A percentile compares a stretch with the other conserved stretches of the same genome.
Conservation (phyloP, 441 rosid genomes). For the Omphalea diandra region DNA sequence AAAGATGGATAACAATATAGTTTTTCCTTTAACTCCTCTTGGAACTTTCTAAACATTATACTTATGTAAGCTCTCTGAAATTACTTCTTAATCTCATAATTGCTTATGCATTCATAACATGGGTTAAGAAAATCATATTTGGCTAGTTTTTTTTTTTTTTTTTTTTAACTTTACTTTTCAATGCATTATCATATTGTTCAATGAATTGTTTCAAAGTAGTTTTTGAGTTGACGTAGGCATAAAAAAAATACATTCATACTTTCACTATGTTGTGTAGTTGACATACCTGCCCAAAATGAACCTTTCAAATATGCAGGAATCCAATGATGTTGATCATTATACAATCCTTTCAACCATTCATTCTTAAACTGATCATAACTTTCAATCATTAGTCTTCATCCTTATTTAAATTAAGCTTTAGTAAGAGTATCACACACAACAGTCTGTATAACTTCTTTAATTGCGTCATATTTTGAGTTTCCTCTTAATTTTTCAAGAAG, state of each 20-base stretch:
- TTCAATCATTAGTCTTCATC: not conserved
- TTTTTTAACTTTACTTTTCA: not conserved
- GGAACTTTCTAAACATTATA: not conserved
- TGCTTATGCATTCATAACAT: not conserved
- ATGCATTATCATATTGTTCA: not conserved
- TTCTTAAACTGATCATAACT: not conserved
- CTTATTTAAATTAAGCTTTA: not conserved
- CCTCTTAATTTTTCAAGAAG: not conserved
- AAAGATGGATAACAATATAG: not conserved
- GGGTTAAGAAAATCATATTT: not conserved
- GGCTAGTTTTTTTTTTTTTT: not conserved
- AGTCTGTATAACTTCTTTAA: too few species aligned
- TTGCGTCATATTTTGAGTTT: not conserved
- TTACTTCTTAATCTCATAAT: not conserved
- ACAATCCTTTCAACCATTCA: not conserved
- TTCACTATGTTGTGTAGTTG: not conserved
- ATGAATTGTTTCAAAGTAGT: not conserved
- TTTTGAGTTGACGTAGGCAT: not conserved
- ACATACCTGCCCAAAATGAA: conserved; percentile 3
- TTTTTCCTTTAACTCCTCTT: not conserved
- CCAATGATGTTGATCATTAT: not conserved
- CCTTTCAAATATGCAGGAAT: not conserved
- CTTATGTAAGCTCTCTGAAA: not conserved
- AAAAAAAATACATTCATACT: conserved; percentile 2
- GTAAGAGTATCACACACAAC: too few species aligned